Evolutionary conservation across 495 filamentous ascomycete species (phyloP), one percentile per base, ranked within the genome.

Genomic region (Aspergillus hancockii): DNA sequence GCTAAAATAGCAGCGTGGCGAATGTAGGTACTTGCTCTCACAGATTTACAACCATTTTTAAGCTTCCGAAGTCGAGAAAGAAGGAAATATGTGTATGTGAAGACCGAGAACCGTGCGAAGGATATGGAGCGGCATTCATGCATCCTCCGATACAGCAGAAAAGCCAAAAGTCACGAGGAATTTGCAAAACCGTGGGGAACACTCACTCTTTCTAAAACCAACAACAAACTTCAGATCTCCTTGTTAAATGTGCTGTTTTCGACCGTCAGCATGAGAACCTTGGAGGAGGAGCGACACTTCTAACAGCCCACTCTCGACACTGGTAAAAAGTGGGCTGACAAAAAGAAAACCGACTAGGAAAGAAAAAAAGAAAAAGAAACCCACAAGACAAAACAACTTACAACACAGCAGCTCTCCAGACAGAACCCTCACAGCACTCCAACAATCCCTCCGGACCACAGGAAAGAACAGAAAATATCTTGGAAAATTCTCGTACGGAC

Each of bases 261-360:
- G 58, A 63, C 61, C 58, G 66, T 76, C 56, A 75, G 67, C 59
- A 52, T 68, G 65, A 67, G 67, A 76, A 73, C 66, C 70, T 71
- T 66, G 63, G 64, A 70, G 64, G 62, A 71, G 55, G 50, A 70
- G 53, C 65, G 18, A 67, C 38, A n/a, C 64, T 66, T 68, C 66
- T 63, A 63, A 72, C 70, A 69, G 68, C 64, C 66, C 68, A 73
- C 72, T 70, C 50, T 49, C 36, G 28, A 53, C 38, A 51, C 57
- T 63, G 43, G 61, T 56, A 63, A 66, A 69, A 68, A 63, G 63
- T 62, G 67, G 63, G 60, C 60, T 57, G 49, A 57, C 52, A 54
- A 46, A 54, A 46, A 31, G 40, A 56, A 56, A 54, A 60, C 57
- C 54, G 60, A 38, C 21, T 47, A 14, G 50, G 49, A 40, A 36